Base-by-base conservation (phyloP, 2,329 filamentous ascomycete species). In the Ophiostoma sp. region DNA sequence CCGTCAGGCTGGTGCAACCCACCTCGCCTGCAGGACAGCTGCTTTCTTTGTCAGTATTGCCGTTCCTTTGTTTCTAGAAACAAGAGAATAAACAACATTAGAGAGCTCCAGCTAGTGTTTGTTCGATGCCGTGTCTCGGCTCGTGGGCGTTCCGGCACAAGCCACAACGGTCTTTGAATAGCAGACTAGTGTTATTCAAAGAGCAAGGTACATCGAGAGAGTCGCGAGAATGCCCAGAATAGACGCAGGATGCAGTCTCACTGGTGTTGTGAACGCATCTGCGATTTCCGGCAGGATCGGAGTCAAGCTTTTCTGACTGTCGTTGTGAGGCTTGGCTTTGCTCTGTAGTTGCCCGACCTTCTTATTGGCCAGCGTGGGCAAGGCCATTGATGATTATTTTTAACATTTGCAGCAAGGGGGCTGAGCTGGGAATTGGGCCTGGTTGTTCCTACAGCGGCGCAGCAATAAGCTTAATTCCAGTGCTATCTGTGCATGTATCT, bases 81-180 rank as follows among this genome's bases (percentile, higher is more conserved):
- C 27, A 60, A 38, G 6, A 2, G 11, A 60, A 60, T 9, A 38
- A 60, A 6, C 9, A 38, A 38, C 36, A 60, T 14, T 14, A 36
- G 7, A 36, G 27, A 52, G 7, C 3, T 14, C 8, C 18, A 27
- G 18, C 18, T 9, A 60, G 12, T 38, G 27, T 40, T 60, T 38
- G 55, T 11, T 12, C 55, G 55, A 60, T 60, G 27, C 55, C 55
- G 55, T 40, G 11, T 60, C 55, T 60, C 55, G 55, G 55, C 27
- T 60, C 55, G 38, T 16, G 18, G 2, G 55, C 12, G 27, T 60
- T 60, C 55, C 55, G 55, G 55, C 8, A 58, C 52, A 58, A 58
- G 52, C 52, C 52, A 58, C 27, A 27, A 27, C 52, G 27, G 44
- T 42, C 65, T 9, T 65, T 47, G n/a, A 55, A 55, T 55, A 27